phyloP scores from a whole-genome alignment of 208 protist genomes.

The Leishmania turanica region DNA sequence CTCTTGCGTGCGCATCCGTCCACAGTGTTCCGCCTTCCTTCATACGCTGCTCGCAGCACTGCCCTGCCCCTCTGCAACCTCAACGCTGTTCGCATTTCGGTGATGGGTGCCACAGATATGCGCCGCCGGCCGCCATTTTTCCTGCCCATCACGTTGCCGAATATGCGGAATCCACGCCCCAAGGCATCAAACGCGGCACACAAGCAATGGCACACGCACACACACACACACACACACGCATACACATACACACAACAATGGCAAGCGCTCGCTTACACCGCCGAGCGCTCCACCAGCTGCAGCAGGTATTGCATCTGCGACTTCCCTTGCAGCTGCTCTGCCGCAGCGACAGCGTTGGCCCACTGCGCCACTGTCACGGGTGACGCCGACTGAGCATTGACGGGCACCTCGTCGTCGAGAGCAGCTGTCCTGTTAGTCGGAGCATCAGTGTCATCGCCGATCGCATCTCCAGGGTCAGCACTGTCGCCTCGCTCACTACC shows the following conservation, averaged over 20 bases:
- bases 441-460: neutral
- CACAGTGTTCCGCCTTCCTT: neutral
- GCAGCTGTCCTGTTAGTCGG: neutral
- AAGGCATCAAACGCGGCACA: neutral
- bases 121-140: neutral
- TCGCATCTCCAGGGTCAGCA: neutral
- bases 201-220: neutral
- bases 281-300: slow-evolving; percentile 20
- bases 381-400: neutral
- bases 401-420: neutral
- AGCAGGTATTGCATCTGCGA: neutral
- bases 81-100: neutral
- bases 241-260: neutral
- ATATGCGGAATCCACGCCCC: neutral
- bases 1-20: neutral
- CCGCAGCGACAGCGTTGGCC: slow-evolving; percentile 16
- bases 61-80: neutral
- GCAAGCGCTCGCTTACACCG: slow-evolving; percentile 5
- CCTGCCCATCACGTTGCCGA: neutral
- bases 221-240: neutral
- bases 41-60: neutral
- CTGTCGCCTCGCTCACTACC: neutral
- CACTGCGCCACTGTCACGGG: slow-evolving; percentile 21
- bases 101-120: neutral
- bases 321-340: slow-evolving; percentile 1